Percentiles rank a stretch among this genome's conserved stretches.
phyloP scores from a whole-genome alignment of 257 asterid genomes.

The Gardenia jasminoides region DNA sequence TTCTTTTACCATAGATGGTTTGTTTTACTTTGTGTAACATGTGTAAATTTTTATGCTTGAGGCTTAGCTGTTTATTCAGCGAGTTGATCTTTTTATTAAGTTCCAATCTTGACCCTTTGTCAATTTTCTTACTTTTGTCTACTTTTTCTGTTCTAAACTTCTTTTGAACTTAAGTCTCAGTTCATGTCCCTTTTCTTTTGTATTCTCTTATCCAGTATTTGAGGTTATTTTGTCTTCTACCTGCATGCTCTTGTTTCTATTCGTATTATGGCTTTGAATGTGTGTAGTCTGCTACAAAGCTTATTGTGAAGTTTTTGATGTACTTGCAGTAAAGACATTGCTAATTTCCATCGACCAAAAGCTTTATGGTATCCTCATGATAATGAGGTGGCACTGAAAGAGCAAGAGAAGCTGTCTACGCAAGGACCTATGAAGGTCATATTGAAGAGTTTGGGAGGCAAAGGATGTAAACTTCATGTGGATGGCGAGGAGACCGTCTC shows the following conservation, averaged over 20 bases:
- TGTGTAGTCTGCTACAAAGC: conserved; percentile 8
- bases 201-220: neutral
- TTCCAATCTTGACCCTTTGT: neutral
- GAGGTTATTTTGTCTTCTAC: neutral
- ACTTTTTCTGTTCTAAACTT: neutral
- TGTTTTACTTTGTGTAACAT: neutral
- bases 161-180: neutral
- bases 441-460: conserved; percentile 97
- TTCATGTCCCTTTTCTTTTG: neutral
- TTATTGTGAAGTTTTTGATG: conserved; percentile 26
- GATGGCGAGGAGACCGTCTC: conserved; percentile 81
- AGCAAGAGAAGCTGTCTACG: conserved; percentile 61
- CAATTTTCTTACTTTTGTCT: too few species aligned
- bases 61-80: neutral
- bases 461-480: conserved; percentile 94
- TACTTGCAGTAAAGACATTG: conserved; percentile 86
- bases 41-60: neutral
- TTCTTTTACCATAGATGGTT: neutral
- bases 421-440: conserved; percentile 90
- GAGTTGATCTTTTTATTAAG: neutral
- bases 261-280: neutral
- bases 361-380: conserved; percentile 98
- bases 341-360: conserved; percentile 97
- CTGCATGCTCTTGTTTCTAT: neutral
- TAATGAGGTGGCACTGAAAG: conserved; percentile 83